Percentiles rank a stretch among this genome's conserved stretches.
phyloP scores from a whole-genome alignment of 2,329 filamentous ascomycete genomes.

The Aureobasidium mangrovei region DNA sequence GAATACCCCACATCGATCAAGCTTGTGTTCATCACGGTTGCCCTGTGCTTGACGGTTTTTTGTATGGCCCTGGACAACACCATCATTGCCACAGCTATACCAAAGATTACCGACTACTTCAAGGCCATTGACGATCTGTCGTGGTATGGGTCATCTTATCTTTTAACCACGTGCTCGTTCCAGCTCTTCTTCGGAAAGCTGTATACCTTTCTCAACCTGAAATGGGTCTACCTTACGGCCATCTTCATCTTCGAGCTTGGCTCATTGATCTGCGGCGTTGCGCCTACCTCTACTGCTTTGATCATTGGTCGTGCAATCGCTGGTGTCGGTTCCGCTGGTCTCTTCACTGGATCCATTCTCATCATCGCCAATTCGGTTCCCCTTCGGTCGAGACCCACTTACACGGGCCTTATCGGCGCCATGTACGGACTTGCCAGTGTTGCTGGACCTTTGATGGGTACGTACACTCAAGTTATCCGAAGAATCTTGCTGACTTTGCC shows the following conservation, averaged over 20 bases:
- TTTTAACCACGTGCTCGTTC: conserved; percentile 34
- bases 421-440: conserved; percentile 41
- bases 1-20: conserved; percentile 29
- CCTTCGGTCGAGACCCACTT: conserved; percentile 38
- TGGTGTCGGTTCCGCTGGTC: conserved; percentile 43
- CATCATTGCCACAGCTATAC: conserved; percentile 28
- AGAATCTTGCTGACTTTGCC: conserved; percentile 12
- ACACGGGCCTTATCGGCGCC: conserved; percentile 42
- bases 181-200: conserved; percentile 14
- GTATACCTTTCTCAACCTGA: conserved; percentile 16
- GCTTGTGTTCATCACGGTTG: conserved; percentile 28
- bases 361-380: conserved; percentile 41
- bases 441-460: conserved; percentile 36
- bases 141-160: conserved; percentile 31
- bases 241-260: conserved; percentile 17
- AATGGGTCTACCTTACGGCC: conserved; percentile 16
- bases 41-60: conserved; percentile 29
- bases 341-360: conserved; percentile 42
- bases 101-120: conserved; percentile 20
- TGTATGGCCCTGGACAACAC: conserved; percentile 26
- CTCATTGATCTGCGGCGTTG: conserved; percentile 35
- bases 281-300: conserved; percentile 41
- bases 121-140: conserved; percentile 19
- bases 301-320: conserved; percentile 45
- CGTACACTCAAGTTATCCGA: neutral